Evolutionary conservation across 2,329 filamentous ascomycete species (phyloP).

Genomic region (Diaporthe batatas): DNA sequence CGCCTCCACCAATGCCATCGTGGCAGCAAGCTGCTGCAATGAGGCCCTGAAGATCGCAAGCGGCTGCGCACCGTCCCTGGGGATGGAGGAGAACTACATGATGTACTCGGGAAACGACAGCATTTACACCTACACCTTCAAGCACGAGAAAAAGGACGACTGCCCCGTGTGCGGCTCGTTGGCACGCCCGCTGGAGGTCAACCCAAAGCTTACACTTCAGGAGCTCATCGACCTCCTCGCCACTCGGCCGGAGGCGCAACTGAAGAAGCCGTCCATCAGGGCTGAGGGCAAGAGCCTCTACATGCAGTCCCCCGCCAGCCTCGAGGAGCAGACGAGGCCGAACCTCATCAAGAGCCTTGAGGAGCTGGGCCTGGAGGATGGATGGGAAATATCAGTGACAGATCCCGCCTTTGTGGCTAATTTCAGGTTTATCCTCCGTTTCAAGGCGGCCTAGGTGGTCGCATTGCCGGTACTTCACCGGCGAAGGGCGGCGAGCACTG

Average conservation of each 20-base stretch:
- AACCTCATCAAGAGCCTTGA: conserved; percentile 84
- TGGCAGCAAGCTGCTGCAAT: conserved; percentile 95
- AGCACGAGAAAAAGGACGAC: conserved; percentile 92
- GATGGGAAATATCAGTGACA: conserved; percentile 91
- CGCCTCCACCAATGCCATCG: conserved; percentile 96
- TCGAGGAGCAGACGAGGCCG: conserved; percentile 86
- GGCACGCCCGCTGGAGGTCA: conserved; percentile 79
- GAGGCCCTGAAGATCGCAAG: conserved; percentile 96
- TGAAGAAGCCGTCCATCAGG: conserved; percentile 92
- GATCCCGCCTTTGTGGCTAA: conserved; percentile 88
- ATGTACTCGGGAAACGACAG: conserved; percentile 98
- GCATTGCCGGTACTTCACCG: conserved; percentile 23
- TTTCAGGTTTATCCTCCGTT: conserved; percentile 68
- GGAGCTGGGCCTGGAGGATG: conserved; percentile 79
- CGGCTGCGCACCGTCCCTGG: conserved; percentile 82
- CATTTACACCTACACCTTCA: conserved; percentile 98
- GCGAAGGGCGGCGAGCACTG: not conserved
- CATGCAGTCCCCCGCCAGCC: conserved; percentile 83
- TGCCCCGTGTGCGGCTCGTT: conserved; percentile 93
- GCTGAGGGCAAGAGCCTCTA: conserved; percentile 87
- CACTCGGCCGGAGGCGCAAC: conserved; percentile 86
- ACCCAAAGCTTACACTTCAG: conserved; percentile 79
- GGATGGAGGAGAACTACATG: conserved; percentile 91
- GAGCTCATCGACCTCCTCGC: conserved; percentile 89
- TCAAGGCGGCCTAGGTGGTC: conserved; percentile 50